A percentile compares a stretch with the other conserved stretches of the same genome.
Evolutionary conservation across 2,329 filamentous ascomycete species (phyloP).

Genomic region (Zasmidium citrigriseum): DNA sequence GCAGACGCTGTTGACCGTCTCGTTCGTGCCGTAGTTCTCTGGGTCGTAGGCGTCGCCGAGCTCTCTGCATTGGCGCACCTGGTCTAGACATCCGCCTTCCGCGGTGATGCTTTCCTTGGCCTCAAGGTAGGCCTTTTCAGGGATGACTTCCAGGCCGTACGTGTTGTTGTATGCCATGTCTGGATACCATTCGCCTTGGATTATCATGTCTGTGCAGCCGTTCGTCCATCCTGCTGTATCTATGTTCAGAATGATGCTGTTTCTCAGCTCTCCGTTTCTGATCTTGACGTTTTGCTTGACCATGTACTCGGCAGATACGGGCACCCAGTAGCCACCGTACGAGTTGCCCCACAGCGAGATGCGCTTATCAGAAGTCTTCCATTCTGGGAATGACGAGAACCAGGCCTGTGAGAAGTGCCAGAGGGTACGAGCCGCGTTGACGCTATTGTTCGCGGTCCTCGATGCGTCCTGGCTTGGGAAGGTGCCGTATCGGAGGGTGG

Average conservation of each 20-base stretch:
- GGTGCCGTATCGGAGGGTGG: constrained; percentile 25
- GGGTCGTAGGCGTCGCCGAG: constrained; percentile 53
- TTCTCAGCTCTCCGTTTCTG: constrained; percentile 31
- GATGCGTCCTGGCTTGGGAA: constrained; percentile 19
- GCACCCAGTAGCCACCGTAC: constrained; percentile 62
- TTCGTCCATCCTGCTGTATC: constrained; percentile 67
- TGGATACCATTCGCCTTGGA: constrained; percentile 51
- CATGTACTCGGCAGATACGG: constrained; percentile 57
- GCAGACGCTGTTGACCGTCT: constrained; percentile 45
- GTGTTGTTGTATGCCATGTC: constrained; percentile 63
- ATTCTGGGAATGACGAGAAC: constrained; percentile 28
- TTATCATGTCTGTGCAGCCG: constrained; percentile 65
- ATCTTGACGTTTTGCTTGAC: constrained; percentile 62
- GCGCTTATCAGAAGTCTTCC: constrained; percentile 16
- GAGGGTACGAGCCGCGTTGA: constrained; percentile 42
- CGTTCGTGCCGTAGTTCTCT: constrained; percentile 43
- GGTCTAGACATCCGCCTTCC: constrained; percentile 51
- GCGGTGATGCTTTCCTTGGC: constrained; percentile 46
- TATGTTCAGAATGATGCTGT: constrained; percentile 56
- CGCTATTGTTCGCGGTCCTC: constrained; percentile 19
- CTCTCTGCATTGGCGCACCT: constrained; percentile 53
- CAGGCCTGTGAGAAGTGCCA: constrained; percentile 64
- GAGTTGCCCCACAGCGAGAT: constrained; percentile 26
- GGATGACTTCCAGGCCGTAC: constrained; percentile 61
- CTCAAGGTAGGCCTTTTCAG: constrained; percentile 42